Conservation (phyloP, 176 grass and related monocot species). For the Bonia amplexicaulis region DNA sequence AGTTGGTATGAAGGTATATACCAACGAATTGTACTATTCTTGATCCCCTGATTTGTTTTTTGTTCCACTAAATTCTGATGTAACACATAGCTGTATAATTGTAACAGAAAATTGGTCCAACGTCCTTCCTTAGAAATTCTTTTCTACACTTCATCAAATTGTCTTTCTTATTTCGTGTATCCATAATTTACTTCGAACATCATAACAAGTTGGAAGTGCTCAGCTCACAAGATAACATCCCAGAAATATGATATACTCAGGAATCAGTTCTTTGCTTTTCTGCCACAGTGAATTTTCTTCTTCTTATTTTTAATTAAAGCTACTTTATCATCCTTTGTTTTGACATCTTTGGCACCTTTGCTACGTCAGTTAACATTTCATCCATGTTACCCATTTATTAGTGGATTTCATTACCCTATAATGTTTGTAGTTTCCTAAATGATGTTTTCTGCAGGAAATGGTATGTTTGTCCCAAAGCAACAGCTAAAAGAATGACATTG, state of each 20-base stretch:
- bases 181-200: slow-evolving; percentile 14
- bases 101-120: neutral
- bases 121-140: neutral
- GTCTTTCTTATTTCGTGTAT: neutral
- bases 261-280: slow-evolving; percentile 3
- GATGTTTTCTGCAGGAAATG: slow-evolving; percentile 13
- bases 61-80: neutral
- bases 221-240: neutral
- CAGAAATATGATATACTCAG: neutral
- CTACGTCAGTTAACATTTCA: neutral
- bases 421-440: neutral
- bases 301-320: neutral
- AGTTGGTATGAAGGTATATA: neutral
- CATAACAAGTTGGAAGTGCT: neutral
- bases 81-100: neutral
- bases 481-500: neutral
- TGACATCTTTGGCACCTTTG: neutral
- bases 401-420: slow-evolving; percentile 6
- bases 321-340: slow-evolving; percentile 8
- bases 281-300: neutral
- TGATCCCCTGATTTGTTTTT: neutral
- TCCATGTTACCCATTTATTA: neutral
- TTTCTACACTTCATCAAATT: neutral
- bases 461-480: slow-evolving; percentile 20
- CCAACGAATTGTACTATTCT: neutral